phyloP scores from a whole-genome alignment of 345 rosid species.

The Bruguiera gymnorhiza region DNA sequence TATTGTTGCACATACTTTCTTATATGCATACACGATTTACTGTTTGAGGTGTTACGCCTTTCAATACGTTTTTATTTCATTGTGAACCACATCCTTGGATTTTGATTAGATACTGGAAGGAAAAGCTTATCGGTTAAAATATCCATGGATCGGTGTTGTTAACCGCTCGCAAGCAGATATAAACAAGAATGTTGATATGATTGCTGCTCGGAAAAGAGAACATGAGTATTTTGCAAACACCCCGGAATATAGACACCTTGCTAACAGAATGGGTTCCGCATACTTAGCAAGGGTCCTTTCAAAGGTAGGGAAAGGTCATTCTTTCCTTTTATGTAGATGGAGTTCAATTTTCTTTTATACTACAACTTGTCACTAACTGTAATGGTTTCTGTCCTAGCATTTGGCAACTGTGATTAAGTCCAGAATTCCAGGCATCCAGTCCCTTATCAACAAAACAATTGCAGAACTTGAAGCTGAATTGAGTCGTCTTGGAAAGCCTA shows the following conservation, averaged over 20 bases:
- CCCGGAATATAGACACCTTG: slow-evolving; percentile 95
- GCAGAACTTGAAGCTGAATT: slow-evolving; percentile 82
- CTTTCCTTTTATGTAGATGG: not conserved
- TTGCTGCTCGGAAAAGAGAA: slow-evolving; percentile 95
- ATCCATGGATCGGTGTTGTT: slow-evolving; percentile 99
- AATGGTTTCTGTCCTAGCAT: slow-evolving; percentile 56
- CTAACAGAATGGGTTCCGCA: slow-evolving; percentile 96
- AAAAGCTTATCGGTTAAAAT: slow-evolving; percentile 75
- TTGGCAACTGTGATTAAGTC: slow-evolving; percentile 96
- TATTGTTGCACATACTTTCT: no score
- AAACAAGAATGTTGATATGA: slow-evolving; percentile 96
- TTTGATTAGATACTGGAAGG: slow-evolving; percentile 81
- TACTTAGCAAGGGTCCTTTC: slow-evolving; percentile 94
- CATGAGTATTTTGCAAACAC: slow-evolving; percentile 84
- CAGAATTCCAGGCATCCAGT: slow-evolving; percentile 91
- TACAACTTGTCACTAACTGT: slow-evolving; percentile 2
- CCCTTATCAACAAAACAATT: slow-evolving; percentile 87
- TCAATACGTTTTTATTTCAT: not conserved
- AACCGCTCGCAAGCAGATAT: slow-evolving; percentile 99
- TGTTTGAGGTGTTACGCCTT: not conserved
- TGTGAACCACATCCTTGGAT: slow-evolving; percentile 13
- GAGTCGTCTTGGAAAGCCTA: slow-evolving; percentile 95
- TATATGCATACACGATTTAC: not conserved
- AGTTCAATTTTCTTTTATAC: not conserved
- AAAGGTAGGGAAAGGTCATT: slow-evolving; percentile 46